Percentiles rank a stretch among this genome's conserved stretches.
These are phyloP conservation scores for Melaleuca quinquenervia DNA, from an alignment of 345 rosid genomes.

Conservation along the genomic window DNA sequence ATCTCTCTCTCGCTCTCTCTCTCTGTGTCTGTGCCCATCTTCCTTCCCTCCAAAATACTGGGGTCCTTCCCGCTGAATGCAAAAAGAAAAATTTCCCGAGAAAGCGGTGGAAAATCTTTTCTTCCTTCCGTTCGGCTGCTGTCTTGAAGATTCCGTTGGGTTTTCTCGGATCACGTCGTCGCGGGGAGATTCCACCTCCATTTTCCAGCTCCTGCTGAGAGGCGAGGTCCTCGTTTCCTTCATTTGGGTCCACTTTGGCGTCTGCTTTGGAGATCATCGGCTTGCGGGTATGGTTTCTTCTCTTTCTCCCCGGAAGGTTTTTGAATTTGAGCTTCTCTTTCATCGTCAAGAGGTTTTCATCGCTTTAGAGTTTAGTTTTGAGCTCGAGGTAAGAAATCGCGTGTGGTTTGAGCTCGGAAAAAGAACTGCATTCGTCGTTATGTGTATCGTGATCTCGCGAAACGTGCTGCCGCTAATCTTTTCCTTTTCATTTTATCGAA, in stretches of 20 bases:
- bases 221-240: neutral
- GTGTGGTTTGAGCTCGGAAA: neutral
- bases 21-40: neutral
- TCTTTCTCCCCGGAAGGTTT: neutral
- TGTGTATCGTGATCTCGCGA: neutral
- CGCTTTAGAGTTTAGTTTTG: neutral
- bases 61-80: neutral
- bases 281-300: neutral
- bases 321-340: neutral
- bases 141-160: neutral
- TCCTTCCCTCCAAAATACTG: neutral
- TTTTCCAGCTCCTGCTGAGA: neutral
- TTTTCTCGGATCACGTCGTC: neutral
- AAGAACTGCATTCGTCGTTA: neutral
- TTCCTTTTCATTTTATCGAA: neutral
- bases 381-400: neutral
- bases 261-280: neutral
- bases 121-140: neutral
- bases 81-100: neutral
- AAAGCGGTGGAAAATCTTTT: neutral
- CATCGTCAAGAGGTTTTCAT: neutral
- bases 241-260: neutral
- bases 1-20: neutral
- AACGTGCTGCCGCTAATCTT: neutral
- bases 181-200: neutral